Evolutionary conservation across 1,139 yeast species (phyloP).

Genomic region (Geotrichum restrictum): DNA sequence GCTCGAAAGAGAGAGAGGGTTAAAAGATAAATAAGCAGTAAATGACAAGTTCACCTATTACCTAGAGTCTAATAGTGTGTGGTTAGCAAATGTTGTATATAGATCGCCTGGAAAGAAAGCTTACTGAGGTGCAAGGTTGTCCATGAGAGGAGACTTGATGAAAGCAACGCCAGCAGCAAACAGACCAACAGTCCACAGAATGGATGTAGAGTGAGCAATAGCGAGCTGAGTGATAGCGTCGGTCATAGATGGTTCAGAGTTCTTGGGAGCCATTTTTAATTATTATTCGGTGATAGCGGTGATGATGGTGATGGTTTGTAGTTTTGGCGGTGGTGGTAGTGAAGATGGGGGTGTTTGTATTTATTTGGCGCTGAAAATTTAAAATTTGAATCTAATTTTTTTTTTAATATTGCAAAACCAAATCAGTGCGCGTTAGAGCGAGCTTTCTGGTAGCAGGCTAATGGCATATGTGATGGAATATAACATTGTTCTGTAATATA

Average conservation of each 20-base stretch:
- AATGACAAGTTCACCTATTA: not conserved
- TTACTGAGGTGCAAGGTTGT: conserved; percentile 42
- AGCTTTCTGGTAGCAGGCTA: no score
- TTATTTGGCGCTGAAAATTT: not conserved
- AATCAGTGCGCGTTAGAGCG: no score
- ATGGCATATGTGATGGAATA: no score
- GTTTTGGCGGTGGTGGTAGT: not conserved
- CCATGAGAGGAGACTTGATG: conserved; percentile 41
- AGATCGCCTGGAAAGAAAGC: conserved; percentile 19
- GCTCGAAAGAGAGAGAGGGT: no score
- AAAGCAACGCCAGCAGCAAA: conserved; percentile 38
- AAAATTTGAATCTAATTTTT: no score
- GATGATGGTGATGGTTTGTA: not conserved
- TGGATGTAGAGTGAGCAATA: conserved; percentile 17
- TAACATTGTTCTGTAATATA: no score
- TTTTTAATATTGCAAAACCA: no score
- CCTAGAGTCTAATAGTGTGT: not conserved
- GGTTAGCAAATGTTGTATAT: not conserved
- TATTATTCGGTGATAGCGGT: not conserved
- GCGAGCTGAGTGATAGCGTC: conserved; percentile 20
- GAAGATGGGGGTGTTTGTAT: not conserved
- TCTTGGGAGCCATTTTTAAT: conserved; percentile 15
- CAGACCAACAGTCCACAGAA: conserved; percentile 19
- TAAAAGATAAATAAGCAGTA: not conserved
- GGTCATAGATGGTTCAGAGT: conserved; percentile 17